phyloP scores from a whole-genome alignment of 495 filamentous ascomycete genomes.

The Friedmanniomyces simplex region DNA sequence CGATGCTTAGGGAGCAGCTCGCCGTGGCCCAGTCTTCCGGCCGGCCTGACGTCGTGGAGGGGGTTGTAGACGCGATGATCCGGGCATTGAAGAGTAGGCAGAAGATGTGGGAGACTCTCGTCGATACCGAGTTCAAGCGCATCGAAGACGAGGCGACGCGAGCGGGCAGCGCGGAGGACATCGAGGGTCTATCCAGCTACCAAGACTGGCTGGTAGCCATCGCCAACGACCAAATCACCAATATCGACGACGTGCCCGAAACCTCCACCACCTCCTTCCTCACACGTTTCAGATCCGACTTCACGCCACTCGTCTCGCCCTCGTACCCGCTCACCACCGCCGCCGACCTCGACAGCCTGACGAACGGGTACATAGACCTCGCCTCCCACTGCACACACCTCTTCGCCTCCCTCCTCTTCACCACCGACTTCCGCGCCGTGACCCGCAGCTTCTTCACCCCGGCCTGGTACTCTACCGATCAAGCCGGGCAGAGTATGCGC shows the following conservation, averaged over 20 bases:
- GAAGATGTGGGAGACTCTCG: conserved; percentile 70
- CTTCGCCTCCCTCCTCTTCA: conserved; percentile 76
- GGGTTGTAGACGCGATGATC: conserved; percentile 90
- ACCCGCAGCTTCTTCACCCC: conserved; percentile 84
- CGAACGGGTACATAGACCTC: conserved; percentile 87
- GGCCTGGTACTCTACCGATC: conserved; percentile 64
- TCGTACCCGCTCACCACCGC: conserved; percentile 62
- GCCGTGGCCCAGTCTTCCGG: conserved; percentile 68
- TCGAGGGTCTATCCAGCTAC: conserved; percentile 68
- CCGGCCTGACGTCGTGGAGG: conserved; percentile 77
- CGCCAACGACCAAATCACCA: conserved; percentile 96
- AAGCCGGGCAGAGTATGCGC: conserved; percentile 48
- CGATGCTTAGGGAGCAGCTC: conserved; percentile 89
- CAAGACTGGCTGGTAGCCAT: conserved; percentile 96
- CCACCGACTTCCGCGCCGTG: conserved; percentile 69
- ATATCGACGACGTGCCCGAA: conserved; percentile 76
- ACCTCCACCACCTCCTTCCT: conserved; percentile 68
- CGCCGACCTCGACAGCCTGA: conserved; percentile 60
- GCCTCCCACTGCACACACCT: conserved; percentile 79
- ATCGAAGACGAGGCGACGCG: conserved; percentile 34
- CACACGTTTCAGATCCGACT: conserved; percentile 66
- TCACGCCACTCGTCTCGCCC: conserved; percentile 66
- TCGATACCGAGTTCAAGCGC: conserved; percentile 73
- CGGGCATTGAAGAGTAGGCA: conserved; percentile 71
- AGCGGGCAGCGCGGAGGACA: conserved; percentile 33